Evolutionary conservation across 345 rosid species (phyloP).

Genomic region (Ceriops tagal): DNA sequence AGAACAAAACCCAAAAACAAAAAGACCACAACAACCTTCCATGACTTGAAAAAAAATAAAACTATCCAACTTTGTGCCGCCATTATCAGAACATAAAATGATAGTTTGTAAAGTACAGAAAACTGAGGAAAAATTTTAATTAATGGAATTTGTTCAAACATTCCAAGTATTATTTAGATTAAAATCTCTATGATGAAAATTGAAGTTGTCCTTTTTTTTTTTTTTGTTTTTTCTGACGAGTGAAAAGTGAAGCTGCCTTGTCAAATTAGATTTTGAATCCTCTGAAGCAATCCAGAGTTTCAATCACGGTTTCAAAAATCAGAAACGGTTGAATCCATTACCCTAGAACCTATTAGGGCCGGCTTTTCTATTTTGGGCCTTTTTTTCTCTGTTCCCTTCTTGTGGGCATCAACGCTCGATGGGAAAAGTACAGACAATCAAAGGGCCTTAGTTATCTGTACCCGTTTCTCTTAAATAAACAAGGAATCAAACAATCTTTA

Average conservation of each 20-base stretch:
- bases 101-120: neutral
- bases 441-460: neutral
- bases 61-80: neutral
- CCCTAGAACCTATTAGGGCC: no score
- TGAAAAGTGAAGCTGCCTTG: no score
- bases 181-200: neutral
- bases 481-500: no score
- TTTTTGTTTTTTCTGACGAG: no score
- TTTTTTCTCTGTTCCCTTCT: neutral
- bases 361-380: no score
- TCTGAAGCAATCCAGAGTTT: conserved; percentile 17
- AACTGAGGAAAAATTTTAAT: neutral
- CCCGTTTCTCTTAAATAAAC: neutral
- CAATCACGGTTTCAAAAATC: no score
- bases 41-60: neutral
- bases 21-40: neutral
- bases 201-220: no score
- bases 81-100: neutral
- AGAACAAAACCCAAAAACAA: no score
- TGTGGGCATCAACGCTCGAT: conserved; percentile 6
- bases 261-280: neutral
- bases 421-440: neutral
- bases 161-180: neutral
- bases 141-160: no score
- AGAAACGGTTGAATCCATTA: no score